Conservation (phyloP, 768 basidiomycete genomes). For the Mycena maculata region DNA sequence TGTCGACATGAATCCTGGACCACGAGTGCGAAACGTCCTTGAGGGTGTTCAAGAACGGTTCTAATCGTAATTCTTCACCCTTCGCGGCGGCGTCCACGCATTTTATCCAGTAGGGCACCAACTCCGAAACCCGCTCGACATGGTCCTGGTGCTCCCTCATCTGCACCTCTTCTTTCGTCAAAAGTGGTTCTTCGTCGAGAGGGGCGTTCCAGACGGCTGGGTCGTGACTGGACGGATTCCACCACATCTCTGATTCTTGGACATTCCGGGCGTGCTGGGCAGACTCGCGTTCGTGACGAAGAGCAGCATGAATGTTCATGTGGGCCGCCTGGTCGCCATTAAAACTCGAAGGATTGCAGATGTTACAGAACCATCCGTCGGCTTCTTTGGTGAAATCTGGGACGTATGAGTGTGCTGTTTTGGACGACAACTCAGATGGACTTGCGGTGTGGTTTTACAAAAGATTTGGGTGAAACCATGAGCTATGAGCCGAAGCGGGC, state of each 20-base stretch:
- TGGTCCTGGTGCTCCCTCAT: slow-evolving; percentile 43
- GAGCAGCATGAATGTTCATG: slow-evolving; percentile 40
- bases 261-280: slow-evolving; percentile 35
- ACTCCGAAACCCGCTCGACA: slow-evolving; percentile 61
- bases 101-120: slow-evolving; percentile 63
- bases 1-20: slow-evolving; percentile 8
- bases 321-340: slow-evolving; percentile 51
- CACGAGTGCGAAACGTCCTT: slow-evolving; percentile 16
- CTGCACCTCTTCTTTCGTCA: slow-evolving; percentile 45
- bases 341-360: slow-evolving; percentile 55
- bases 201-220: slow-evolving; percentile 40
- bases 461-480: slow-evolving; percentile 8
- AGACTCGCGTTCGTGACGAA: slow-evolving; percentile 42
- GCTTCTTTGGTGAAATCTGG: slow-evolving; percentile 42
- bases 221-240: slow-evolving; percentile 35
- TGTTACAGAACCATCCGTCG: slow-evolving; percentile 51
- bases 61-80: slow-evolving; percentile 28
- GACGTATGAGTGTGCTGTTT: neutral
- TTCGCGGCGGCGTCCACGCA: slow-evolving; percentile 16
- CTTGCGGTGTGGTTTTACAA: slow-evolving; percentile 23
- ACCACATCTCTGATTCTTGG: slow-evolving; percentile 36
- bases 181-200: slow-evolving; percentile 33
- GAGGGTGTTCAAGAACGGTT: slow-evolving; percentile 28
- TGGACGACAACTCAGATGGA: neutral
- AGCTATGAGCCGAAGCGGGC: neutral